These are phyloP conservation scores for Pleurotus djamor DNA, from an alignment of 768 basidiomycete genomes.

Conservation along the genomic window DNA sequence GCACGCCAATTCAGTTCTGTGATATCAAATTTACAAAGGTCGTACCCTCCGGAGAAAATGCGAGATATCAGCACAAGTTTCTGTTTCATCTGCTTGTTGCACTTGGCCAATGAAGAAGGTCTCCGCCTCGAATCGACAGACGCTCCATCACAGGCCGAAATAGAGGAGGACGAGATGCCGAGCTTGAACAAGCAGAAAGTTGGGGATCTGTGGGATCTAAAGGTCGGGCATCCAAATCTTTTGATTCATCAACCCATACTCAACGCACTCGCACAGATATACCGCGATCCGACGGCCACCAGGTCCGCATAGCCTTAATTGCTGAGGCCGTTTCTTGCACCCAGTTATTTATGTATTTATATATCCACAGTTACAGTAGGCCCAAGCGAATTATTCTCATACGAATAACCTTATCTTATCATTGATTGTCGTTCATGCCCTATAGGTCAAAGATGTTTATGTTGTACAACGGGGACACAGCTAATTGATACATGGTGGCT, in stretches of 20 bases:
- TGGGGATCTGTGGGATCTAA: constrained; percentile 74
- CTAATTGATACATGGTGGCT: no score
- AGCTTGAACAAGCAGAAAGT: constrained; percentile 35
- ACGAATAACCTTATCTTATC: not conserved
- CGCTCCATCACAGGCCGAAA: constrained; percentile 31
- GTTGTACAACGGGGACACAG: no score
- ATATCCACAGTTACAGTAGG: not conserved
- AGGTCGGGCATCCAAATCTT: constrained; percentile 41
- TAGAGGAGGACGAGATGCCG: constrained; percentile 26
- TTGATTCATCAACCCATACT: constrained; percentile 3
- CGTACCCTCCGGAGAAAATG: constrained; percentile 93
- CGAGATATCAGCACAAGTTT: constrained; percentile 98
- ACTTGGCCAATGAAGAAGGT: constrained; percentile 96
- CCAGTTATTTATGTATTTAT: constrained; percentile 5
- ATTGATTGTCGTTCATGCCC: not conserved
- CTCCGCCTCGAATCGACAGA: constrained; percentile 67
- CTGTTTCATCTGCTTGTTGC: constrained; percentile 97
- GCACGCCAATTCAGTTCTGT: constrained; percentile 76
- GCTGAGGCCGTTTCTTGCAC: not conserved
- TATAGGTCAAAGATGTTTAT: not conserved
- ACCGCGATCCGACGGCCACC: constrained; percentile 43
- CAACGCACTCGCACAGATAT: constrained; percentile 28
- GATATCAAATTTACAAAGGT: constrained; percentile 73
- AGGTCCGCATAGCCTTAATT: constrained; percentile 24
- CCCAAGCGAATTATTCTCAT: not conserved